phyloP scores from a whole-genome alignment of 805 yeast species.

The Schwanniomyces yamadae region DNA sequence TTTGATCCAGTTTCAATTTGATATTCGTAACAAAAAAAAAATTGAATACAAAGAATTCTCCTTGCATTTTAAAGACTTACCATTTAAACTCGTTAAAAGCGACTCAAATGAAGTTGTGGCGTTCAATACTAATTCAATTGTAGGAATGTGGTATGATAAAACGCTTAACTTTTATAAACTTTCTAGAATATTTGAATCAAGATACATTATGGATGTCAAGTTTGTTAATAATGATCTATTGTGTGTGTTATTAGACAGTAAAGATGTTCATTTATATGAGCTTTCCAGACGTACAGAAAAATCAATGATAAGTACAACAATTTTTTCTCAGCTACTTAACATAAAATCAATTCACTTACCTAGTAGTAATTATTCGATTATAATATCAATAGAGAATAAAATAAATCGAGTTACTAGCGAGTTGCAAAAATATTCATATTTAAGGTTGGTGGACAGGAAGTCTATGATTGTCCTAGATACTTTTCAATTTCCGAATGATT shows the following conservation, averaged over 20 bases:
- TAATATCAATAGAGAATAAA: slow-evolving; percentile 16
- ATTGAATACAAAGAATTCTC: slow-evolving; percentile 3
- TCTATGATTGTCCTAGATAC: slow-evolving; percentile 13
- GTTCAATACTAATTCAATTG: slow-evolving; percentile 11
- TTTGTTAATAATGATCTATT: slow-evolving; percentile 8
- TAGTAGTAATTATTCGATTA: slow-evolving; percentile 10
- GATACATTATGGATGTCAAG: slow-evolving; percentile 12
- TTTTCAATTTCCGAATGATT: slow-evolving; percentile 8
- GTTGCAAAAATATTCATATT: slow-evolving; percentile 11
- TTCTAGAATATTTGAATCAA: slow-evolving; percentile 2
- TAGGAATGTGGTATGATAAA: slow-evolving; percentile 10
- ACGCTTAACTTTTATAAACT: slow-evolving; percentile 8
- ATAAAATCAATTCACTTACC: slow-evolving; percentile 15
- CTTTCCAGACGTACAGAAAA: background rate
- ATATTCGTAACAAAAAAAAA: slow-evolving; percentile 5
- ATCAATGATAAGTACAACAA: slow-evolving; percentile 4
- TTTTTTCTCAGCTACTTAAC: slow-evolving; percentile 16
- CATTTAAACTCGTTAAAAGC: slow-evolving; percentile 13
- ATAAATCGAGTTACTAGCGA: slow-evolving; percentile 12
- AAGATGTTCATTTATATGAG: background rate
- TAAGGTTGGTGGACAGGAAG: slow-evolving; percentile 15
- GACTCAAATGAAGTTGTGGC: slow-evolving; percentile 7
- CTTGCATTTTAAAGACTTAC: slow-evolving; percentile 11
- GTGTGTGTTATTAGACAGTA: slow-evolving; percentile 4
- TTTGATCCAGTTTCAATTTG: slow-evolving; percentile 11